Conservation (phyloP, 805 yeast species). For the Jamesozyma piceae region DNA sequence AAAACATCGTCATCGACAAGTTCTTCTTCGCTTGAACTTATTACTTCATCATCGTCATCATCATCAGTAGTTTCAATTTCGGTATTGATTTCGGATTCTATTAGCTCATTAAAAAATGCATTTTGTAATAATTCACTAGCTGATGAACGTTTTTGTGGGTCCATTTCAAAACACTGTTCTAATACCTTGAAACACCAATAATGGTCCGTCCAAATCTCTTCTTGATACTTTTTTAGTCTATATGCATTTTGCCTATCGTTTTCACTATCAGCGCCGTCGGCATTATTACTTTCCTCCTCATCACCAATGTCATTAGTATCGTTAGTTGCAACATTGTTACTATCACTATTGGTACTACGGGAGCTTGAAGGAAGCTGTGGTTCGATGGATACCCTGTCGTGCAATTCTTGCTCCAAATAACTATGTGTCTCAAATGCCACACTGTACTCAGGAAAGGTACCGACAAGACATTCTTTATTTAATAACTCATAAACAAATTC, state of each 20-base stretch:
- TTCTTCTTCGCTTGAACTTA: constrained; percentile 13
- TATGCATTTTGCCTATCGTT: constrained; percentile 5
- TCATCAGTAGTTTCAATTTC: constrained; percentile 24
- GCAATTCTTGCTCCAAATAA: constrained; percentile 33
- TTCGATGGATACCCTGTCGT: constrained; percentile 22
- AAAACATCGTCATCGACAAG: constrained; percentile 20
- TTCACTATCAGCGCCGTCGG: too few relatives aligned
- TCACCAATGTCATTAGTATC: too few relatives aligned
- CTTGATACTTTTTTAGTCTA: constrained; percentile 25
- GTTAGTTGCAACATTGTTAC: constrained; percentile 4
- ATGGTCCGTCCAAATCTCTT: constrained; percentile 30
- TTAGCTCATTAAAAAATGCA: constrained; percentile 48
- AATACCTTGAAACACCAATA: constrained; percentile 45
- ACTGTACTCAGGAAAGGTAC: constrained; percentile 59
- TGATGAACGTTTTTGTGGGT: constrained; percentile 46
- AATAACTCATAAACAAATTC: constrained; percentile 25
- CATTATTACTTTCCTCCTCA: not conserved
- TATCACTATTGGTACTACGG: constrained; percentile 3
- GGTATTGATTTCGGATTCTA: constrained; percentile 10
- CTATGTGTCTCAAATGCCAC: constrained; percentile 58
- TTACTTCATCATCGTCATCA: constrained; percentile 11
- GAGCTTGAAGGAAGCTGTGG: constrained; percentile 14
- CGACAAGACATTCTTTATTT: constrained; percentile 35
- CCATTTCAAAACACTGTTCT: constrained; percentile 47
- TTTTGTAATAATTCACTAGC: constrained; percentile 48